Percentiles rank a stretch among this genome's conserved stretches.
phyloP scores from a whole-genome alignment of 352 stramenopile genomes.

The Elongisporangium anandrum region DNA sequence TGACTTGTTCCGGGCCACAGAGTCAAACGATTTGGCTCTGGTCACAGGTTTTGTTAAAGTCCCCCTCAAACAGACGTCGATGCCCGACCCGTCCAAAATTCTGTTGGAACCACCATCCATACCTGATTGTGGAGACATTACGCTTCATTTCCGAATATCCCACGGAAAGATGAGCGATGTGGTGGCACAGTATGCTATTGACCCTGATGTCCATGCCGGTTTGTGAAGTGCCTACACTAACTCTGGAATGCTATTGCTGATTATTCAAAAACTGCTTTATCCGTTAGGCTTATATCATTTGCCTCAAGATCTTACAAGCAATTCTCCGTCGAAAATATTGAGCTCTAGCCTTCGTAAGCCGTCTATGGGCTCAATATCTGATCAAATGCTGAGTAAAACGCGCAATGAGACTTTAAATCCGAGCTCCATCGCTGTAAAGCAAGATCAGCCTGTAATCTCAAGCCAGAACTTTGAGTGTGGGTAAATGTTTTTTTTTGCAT shows the following conservation, averaged over 20 bases:
- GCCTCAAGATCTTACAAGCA: not conserved
- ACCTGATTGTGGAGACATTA: slow-evolving; percentile 11
- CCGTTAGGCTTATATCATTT: not conserved
- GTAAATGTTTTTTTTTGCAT: too few species aligned
- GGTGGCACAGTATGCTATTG: slow-evolving; percentile 17
- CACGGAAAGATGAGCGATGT: slow-evolving; percentile 21
- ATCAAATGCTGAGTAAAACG: not conserved
- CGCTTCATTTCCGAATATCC: slow-evolving; percentile 30
- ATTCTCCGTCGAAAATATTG: not conserved
- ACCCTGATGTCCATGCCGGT: slow-evolving; percentile 36
- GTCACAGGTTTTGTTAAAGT: slow-evolving; percentile 30
- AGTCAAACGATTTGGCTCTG: slow-evolving; percentile 10
- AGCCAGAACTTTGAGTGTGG: too few species aligned
- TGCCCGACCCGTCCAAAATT: slow-evolving; percentile 35
- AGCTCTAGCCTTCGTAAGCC: not conserved
- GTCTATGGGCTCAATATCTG: not conserved
- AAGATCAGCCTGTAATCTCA: too few species aligned
- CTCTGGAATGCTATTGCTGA: not conserved
- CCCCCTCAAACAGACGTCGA: slow-evolving; percentile 28
- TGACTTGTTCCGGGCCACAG: slow-evolving; percentile 22
- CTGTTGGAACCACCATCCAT: slow-evolving; percentile 10
- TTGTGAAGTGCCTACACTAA: not conserved
- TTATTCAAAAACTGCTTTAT: not conserved
- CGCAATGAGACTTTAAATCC: not conserved
- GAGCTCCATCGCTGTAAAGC: too few species aligned